Evolutionary conservation across 148 eudicot genomes (phyloP), one percentile per base, ranked within the genome.

Genomic region (Chenopodium album): DNA sequence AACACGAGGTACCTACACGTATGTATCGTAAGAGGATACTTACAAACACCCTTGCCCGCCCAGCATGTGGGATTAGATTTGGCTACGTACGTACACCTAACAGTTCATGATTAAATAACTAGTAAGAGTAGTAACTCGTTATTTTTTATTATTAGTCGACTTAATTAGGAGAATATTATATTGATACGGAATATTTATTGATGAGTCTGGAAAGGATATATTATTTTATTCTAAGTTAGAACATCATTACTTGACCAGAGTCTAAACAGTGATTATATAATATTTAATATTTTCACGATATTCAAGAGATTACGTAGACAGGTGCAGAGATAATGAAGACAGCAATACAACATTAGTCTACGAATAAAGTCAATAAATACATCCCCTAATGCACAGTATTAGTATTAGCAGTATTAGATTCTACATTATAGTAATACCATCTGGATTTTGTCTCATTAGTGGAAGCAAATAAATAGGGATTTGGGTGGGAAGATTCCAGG

Each of bases 391-490:
- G 67, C 65, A n/a, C 68, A 44, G 29, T 44, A 32, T 67, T 64
- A 78, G 41, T 31, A 7, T 76, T n/a, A 12, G 13, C 14, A 7
- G 4, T 26, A 65, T 14, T 52, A 52, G 56, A 52, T 41, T 41
- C 44, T 41, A 41, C 31, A 65, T 65, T 65, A n/a, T n/a, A n/a
- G 7, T 65, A 26, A 52, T 71, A 73, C 26, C 32, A 28, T 17
- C 11, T 37, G 47, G 31, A 80, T 80, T 73, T 79, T 87, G 94
- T 89, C 89, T 84, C 88, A 84, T 56, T 79, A 70, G 37, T 62
- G 88, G 90, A 84, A 85, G 88, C 92, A 89, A 54, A 82, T 81
- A 81, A 83, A 71, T 87, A 29, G 76, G 76, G 85, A 79, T 79
- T 78, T 83, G 78, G 2, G 62, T 13, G 4, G n/a, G 62, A 70